phyloP scores from a whole-genome alignment of 345 rosid genomes.

The Boechera divaricarpa region DNA sequence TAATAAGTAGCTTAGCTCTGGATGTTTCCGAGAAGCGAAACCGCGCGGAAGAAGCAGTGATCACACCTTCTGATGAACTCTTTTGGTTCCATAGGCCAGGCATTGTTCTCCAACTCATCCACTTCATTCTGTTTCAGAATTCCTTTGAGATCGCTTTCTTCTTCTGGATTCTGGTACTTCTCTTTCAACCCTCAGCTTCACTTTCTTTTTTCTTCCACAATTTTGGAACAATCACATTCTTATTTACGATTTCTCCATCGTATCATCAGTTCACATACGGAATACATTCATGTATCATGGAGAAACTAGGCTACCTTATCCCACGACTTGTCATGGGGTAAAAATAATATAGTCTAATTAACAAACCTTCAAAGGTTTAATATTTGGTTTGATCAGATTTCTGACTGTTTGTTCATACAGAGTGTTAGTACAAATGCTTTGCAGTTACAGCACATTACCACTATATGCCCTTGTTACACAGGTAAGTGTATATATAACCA shows the following conservation, averaged over 20 bases:
- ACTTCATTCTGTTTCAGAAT: constrained; percentile 84
- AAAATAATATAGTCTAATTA: neutral
- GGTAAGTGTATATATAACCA: constrained; percentile 43
- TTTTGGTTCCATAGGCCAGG: constrained; percentile 72
- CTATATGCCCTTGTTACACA: constrained; percentile 76
- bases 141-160: constrained; percentile 87
- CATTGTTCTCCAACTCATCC: constrained; percentile 66
- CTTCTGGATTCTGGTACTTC: constrained; percentile 81
- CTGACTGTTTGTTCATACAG: constrained; percentile 47
- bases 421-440: constrained; percentile 78
- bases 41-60: constrained; percentile 49
- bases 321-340: constrained; percentile 87
- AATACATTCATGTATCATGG: constrained; percentile 85
- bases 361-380: neutral
- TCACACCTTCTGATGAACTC: constrained; percentile 74
- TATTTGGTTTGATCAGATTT: constrained; percentile 7
- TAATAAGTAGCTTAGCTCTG: constrained; percentile 65
- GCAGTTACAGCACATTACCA: constrained; percentile 90
- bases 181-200: constrained; percentile 1
- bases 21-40: constrained; percentile 43
- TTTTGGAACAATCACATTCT: neutral
- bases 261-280: constrained; percentile 68
- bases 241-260: neutral
- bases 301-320: constrained; percentile 60
- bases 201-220: neutral